These are phyloP conservation scores for Saccharata proteae DNA, from an alignment of 2,329 filamentous ascomycete genomes.

Conservation along the genomic window DNA sequence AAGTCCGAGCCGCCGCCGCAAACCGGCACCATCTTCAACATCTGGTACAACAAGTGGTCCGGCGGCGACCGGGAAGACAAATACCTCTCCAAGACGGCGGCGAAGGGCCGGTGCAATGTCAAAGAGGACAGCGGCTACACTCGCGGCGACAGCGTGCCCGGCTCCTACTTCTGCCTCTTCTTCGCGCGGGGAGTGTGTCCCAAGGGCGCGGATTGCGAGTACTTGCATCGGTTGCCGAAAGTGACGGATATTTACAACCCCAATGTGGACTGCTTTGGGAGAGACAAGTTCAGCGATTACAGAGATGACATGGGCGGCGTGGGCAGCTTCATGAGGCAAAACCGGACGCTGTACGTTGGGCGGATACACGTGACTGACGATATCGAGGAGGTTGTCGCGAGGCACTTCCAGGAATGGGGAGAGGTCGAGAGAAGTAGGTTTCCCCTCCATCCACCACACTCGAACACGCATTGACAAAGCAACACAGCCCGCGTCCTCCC, in stretches of 20 bases:
- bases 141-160: constrained; percentile 35
- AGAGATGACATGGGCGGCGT: constrained; percentile 97
- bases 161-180: constrained; percentile 85
- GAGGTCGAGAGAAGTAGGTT: constrained; percentile 61
- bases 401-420: constrained; percentile 96
- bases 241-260: constrained; percentile 85
- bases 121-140: constrained; percentile 49
- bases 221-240: constrained; percentile 77
- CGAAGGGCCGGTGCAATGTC: constrained; percentile 78
- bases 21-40: constrained; percentile 63
- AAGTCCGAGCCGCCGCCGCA: constrained; percentile 79
- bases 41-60: constrained; percentile 98
- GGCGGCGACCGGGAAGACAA: constrained; percentile 92
- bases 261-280: constrained; percentile 88
- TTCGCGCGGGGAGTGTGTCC: constrained; percentile 75
- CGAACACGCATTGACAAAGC: not conserved
- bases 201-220: constrained; percentile 86
- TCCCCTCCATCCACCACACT: not conserved
- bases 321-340: constrained; percentile 85
- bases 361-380: constrained; percentile 92
- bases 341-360: constrained; percentile 86
- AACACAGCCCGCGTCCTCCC: constrained; percentile 63
- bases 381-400: constrained; percentile 87
- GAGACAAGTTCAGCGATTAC: constrained; percentile 88
- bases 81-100: constrained; percentile 69